phyloP scores from a whole-genome alignment of 2,329 filamentous ascomycete genomes.

The Tolypocladium tundrense region DNA sequence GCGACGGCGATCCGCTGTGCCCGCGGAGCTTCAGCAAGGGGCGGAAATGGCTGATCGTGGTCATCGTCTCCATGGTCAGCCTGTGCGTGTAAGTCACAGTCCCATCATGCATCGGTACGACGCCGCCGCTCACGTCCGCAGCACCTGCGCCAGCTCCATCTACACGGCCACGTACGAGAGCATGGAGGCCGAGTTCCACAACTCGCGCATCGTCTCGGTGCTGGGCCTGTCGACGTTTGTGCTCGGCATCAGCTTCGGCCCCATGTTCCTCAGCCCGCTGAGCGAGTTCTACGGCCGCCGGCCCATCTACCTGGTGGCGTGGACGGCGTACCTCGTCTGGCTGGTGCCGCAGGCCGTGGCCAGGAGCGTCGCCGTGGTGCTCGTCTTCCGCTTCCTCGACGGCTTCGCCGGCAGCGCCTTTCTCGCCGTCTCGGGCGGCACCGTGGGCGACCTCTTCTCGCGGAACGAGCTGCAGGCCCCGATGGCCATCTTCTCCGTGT shows the following conservation, averaged over 20 bases:
- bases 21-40: constrained; percentile 56
- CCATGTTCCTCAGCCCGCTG: constrained; percentile 52
- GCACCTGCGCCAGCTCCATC: constrained; percentile 77
- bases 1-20: constrained; percentile 60
- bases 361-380: constrained; percentile 70
- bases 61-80: constrained; percentile 63
- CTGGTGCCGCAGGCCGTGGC: constrained; percentile 73
- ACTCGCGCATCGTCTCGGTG: constrained; percentile 62
- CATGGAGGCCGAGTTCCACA: constrained; percentile 64
- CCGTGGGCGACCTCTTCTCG: constrained; percentile 70
- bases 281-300: constrained; percentile 75
- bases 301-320: constrained; percentile 69
- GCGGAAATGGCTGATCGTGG: constrained; percentile 72
- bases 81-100: constrained; percentile 65
- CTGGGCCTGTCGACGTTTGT: constrained; percentile 78
- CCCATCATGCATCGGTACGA: no score
- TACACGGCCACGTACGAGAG: constrained; percentile 77
- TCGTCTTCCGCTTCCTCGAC: constrained; percentile 68
- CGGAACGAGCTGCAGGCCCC: constrained; percentile 61
- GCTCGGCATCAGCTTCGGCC: constrained; percentile 57
- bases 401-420: constrained; percentile 62
- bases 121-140: constrained; percentile 18
- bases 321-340: constrained; percentile 67
- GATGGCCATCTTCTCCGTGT: constrained; percentile 71
- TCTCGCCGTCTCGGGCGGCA: constrained; percentile 69